Conservation (phyloP, 2,329 filamentous ascomycete genomes). For the Fusarium avenaceum region DNA sequence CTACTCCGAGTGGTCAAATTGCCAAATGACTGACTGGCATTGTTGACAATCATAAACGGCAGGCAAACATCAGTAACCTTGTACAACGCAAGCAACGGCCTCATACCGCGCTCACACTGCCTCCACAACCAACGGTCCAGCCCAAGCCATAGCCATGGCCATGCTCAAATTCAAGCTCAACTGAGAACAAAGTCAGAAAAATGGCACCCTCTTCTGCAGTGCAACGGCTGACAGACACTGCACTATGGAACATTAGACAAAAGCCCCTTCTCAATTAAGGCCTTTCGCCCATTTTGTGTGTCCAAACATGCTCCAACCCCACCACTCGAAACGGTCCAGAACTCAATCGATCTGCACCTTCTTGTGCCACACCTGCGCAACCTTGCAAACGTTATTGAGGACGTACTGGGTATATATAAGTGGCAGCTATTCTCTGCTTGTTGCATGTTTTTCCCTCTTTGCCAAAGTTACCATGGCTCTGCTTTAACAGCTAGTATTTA, state of each 20-base stretch:
- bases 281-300: neutral
- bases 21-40: neutral
- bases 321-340: conserved; percentile 48
- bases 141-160: neutral
- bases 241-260: conserved; percentile 8
- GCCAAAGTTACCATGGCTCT: neutral
- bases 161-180: too few relatives aligned
- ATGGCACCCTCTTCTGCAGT: conserved; percentile 21
- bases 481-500: neutral
- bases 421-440: conserved; percentile 25
- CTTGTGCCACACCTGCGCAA: conserved; percentile 47
- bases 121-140: conserved; percentile 30
- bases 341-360: conserved; percentile 51
- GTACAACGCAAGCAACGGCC: conserved; percentile 23
- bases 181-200: neutral
- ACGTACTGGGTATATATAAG: conserved; percentile 40
- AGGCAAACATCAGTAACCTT: neutral
- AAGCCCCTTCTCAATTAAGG: conserved; percentile 28
- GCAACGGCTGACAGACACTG: conserved; percentile 22
- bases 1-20: neutral
- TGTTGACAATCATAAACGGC: neutral
- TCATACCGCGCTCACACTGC: conserved; percentile 10
- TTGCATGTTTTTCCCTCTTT: neutral
- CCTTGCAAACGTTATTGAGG: conserved; percentile 31
- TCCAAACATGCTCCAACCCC: conserved; percentile 39